Evolutionary conservation across 331 rosid genomes (phyloP).

Genomic region (Pyrus hybrid): DNA sequence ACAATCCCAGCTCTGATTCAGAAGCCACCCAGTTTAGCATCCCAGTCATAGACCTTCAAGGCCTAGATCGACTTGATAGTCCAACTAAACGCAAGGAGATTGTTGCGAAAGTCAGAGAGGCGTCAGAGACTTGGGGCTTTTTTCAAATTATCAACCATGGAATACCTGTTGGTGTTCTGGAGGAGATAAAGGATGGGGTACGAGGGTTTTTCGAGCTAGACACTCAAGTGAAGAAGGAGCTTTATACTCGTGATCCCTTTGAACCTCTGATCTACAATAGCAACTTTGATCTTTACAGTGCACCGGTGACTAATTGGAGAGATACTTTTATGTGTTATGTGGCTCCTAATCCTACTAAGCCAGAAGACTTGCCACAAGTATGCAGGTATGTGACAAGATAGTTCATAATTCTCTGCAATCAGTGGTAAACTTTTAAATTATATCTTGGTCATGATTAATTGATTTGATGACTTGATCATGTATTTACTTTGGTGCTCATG

Average conservation of each 20-base stretch:
- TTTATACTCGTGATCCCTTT: neutral
- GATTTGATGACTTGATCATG: too few relatives aligned
- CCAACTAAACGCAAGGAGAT: neutral
- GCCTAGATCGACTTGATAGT: neutral
- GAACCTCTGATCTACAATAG: too few relatives aligned
- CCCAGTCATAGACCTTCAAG: conserved; percentile 22
- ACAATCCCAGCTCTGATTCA: neutral
- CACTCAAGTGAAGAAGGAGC: conserved; percentile 10
- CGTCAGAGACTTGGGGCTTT: conserved; percentile 21
- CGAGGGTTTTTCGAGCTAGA: conserved; percentile 19
- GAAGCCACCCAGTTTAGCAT: neutral
- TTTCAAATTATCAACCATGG: conserved; percentile 30
- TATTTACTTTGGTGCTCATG: too few relatives aligned
- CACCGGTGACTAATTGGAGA: too few relatives aligned
- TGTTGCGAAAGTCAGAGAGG: conserved; percentile 10
- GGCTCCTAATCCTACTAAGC: neutral
- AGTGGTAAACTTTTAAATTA: too few relatives aligned
- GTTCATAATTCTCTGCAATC: neutral
- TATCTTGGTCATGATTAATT: too few relatives aligned
- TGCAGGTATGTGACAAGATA: conserved; percentile 12
- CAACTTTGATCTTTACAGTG: too few relatives aligned
- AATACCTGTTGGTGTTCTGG: conserved; percentile 1
- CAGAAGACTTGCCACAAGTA: conserved; percentile 18
- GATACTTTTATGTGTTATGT: too few relatives aligned
- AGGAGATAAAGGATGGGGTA: conserved; percentile 10